Evolutionary conservation across 768 basidiomycete species (phyloP), one percentile per base, ranked within the genome.

Genomic region (Amanita muscaria): DNA sequence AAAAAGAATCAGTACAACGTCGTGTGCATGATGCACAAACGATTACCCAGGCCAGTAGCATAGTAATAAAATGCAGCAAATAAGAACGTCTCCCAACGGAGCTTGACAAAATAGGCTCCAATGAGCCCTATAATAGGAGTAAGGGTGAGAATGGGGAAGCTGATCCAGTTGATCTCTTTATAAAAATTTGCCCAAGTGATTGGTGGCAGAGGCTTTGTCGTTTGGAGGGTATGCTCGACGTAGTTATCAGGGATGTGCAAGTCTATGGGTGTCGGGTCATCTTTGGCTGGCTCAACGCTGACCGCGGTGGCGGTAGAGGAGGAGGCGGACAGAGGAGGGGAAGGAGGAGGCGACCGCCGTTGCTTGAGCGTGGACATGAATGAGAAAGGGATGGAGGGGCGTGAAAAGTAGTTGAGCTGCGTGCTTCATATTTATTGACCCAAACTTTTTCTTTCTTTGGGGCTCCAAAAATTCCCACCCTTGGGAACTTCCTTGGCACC

Each of bases 211-310:
- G 79, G 56, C 56, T 83, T 83, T 47, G 75, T 70, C 25, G 75
- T 79, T 53, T 74, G 76, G 56, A 89, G 71, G 3, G 80, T 86
- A 61, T 83, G 73, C 18, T 79, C 67, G 59, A 89, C 86, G 55
- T 88, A 89, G 69, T 89, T 88, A 63, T 88, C 85, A 12, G 84
- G 82, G 47, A 87, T 79, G 56, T 77, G 71, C 54, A 73, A 59
- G 59, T 80, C 79, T 49, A 63, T 59, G 40, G 74, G 76, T 42
- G 51, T 41, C 5, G 37, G 29, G 19, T 46, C 44, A 29, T 29
- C 27, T 1, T 46, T 30, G 27, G 38, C 39, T 24, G 23, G 25
- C 24, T 39, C 39, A 15, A 10, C 15, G 22, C 34, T 23, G 30
- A 12, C 32, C 22, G 34, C 30, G n/a, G 31, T 43, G 19, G 42